phyloP scores from a whole-genome alignment of 2,329 filamentous ascomycete species.

The Ophiostoma perfectum region DNA sequence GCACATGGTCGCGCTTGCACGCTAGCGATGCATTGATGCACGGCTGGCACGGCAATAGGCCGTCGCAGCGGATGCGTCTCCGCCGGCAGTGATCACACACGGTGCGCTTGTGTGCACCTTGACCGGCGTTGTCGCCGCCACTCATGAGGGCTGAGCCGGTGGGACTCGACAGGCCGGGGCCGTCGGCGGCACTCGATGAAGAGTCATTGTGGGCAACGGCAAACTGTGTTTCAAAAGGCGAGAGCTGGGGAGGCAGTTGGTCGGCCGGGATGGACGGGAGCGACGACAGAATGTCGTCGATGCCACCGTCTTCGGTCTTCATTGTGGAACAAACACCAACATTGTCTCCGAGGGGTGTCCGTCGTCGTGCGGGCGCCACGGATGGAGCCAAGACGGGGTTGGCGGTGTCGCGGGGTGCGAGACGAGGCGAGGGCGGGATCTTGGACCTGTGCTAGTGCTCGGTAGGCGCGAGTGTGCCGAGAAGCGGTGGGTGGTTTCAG shows the following conservation, averaged over 20 bases:
- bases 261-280: constrained; percentile 19
- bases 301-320: constrained; percentile 28
- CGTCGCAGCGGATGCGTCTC: constrained; percentile 44
- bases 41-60: constrained; percentile 52
- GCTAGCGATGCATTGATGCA: constrained; percentile 53
- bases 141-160: not conserved
- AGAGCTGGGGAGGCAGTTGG: constrained; percentile 10
- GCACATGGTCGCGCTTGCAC: constrained; percentile 61
- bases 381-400: constrained; percentile 5
- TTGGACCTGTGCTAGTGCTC: not conserved
- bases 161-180: not conserved
- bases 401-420: not conserved
- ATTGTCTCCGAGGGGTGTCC: constrained; percentile 21
- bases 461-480: not conserved
- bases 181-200: not conserved
- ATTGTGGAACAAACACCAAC: constrained; percentile 23
- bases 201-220: not conserved
- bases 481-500: not conserved
- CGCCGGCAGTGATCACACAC: constrained; percentile 44
- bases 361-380: constrained; percentile 13
- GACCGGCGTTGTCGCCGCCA: not conserved
- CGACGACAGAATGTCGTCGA: constrained; percentile 24
- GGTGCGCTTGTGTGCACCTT: constrained; percentile 32
- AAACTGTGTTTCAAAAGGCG: constrained; percentile 2
- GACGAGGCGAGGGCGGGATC: not conserved